phyloP scores from a whole-genome alignment of 2,329 filamentous ascomycete species.

The Diatrype stigma region DNA sequence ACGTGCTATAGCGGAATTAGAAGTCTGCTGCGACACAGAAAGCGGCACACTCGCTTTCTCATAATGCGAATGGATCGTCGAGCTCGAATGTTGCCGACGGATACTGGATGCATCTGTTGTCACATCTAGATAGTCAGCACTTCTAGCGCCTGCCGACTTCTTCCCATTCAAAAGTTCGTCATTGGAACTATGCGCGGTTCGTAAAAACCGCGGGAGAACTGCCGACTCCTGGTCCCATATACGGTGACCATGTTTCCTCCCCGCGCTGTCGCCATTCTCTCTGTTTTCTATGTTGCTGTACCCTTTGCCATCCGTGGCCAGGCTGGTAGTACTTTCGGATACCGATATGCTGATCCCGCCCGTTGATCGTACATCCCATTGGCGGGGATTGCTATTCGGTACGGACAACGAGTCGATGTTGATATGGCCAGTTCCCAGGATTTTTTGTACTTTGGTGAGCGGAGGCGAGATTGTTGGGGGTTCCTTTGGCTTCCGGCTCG shows the following conservation, averaged over 20 bases:
- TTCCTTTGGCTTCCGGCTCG: constrained; percentile 42
- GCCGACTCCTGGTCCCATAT: constrained; percentile 46
- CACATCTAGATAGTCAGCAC: constrained; percentile 21
- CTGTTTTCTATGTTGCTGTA: constrained; percentile 20
- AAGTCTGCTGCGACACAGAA: constrained; percentile 56
- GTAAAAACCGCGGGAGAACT: constrained; percentile 35
- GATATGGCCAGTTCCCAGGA: constrained; percentile 44
- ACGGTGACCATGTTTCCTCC: constrained; percentile 21
- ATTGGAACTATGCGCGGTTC: constrained; percentile 13
- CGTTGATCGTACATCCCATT: constrained; percentile 41
- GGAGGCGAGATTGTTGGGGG: constrained; percentile 29
- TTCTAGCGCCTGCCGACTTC: constrained; percentile 21
- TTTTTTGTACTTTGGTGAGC: constrained; percentile 48
- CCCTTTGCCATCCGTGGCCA: constrained; percentile 24
- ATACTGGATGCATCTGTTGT: constrained; percentile 41
- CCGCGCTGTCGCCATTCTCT: constrained; percentile 17
- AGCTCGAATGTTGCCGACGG: constrained; percentile 47
- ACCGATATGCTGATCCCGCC: constrained; percentile 41
- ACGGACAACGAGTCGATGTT: constrained; percentile 33
- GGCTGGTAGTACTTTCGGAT: constrained; percentile 37
- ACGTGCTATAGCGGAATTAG: constrained; percentile 55
- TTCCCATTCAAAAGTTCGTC: constrained; percentile 17
- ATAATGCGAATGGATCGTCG: constrained; percentile 54
- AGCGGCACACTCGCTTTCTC: constrained; percentile 53
- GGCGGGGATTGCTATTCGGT: constrained; percentile 13